phyloP scores from a whole-genome alignment of 73 alveolate species.

The Paramecium primaurelia region DNA sequence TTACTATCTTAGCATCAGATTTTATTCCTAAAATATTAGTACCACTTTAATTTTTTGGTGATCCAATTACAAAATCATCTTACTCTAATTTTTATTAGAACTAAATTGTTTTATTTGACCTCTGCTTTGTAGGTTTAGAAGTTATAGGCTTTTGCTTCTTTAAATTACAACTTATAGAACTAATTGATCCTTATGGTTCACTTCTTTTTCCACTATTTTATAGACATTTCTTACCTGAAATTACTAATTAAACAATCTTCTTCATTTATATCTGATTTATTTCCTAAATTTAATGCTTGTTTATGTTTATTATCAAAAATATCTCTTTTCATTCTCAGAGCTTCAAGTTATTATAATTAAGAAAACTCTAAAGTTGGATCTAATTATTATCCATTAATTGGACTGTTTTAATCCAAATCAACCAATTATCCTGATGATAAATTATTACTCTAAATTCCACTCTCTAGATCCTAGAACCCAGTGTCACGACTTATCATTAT shows the following conservation, averaged over 20 bases:
- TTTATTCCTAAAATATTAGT: background rate
- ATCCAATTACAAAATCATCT: background rate
- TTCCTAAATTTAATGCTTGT: background rate
- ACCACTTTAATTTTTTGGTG: background rate
- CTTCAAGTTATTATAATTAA: background rate
- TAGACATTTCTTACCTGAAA: background rate
- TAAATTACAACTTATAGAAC: background rate
- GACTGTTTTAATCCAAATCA: background rate
- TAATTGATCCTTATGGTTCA: background rate
- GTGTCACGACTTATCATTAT: background rate
- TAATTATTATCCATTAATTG: background rate
- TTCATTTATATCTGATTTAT: constrained; percentile 12
- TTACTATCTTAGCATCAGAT: background rate
- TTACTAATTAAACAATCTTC: constrained; percentile 36
- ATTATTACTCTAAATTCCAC: constrained; percentile 42
- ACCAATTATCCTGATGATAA: constrained; percentile 14
- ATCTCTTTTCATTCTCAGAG: constrained; percentile 4
- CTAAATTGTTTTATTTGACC: background rate
- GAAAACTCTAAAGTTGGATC: constrained; percentile 38
- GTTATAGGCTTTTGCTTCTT: background rate
- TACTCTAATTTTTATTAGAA: background rate
- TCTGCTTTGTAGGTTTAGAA: background rate
- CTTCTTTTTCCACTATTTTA: constrained; percentile 1
- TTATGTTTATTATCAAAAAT: background rate
- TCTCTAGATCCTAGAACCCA: constrained; percentile 27